Evolutionary conservation across 208 protist genomes (phyloP).

Genomic region (Trypanosoma theileri): DNA sequence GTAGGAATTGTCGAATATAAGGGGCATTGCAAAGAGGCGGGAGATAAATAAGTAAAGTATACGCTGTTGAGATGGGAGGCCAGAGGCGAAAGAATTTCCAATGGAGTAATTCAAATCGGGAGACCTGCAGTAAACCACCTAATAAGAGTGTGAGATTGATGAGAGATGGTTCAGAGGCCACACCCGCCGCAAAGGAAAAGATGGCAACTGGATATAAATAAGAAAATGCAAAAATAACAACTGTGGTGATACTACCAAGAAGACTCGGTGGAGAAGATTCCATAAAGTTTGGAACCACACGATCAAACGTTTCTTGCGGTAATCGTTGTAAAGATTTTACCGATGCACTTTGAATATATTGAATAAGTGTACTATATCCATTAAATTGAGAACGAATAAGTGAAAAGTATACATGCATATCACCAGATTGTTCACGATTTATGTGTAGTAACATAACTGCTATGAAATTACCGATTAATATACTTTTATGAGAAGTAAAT

Average conservation of each 20-base stretch:
- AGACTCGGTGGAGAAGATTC: constrained; percentile 14
- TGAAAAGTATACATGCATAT: constrained; percentile 9
- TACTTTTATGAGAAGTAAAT: constrained; percentile 8
- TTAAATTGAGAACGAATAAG: constrained; percentile 10
- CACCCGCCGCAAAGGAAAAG: constrained; percentile 34
- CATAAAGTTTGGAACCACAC: constrained; percentile 17
- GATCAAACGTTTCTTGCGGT: constrained; percentile 15
- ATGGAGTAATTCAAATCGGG: constrained; percentile 30
- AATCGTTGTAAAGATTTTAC: constrained; percentile 22
- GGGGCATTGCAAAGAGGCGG: constrained; percentile 16
- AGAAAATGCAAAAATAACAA: constrained; percentile 23
- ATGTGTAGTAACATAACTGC: constrained; percentile 28
- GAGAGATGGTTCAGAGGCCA: constrained; percentile 26
- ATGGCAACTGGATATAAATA: constrained; percentile 33
- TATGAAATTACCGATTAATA: constrained; percentile 10
- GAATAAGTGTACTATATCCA: constrained; percentile 18
- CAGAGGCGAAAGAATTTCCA: constrained; percentile 30
- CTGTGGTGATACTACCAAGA: constrained; percentile 24
- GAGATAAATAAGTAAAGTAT: constrained; percentile 5
- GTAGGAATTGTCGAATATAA: constrained; percentile 14
- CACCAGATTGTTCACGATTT: constrained; percentile 18
- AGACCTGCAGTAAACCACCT: constrained; percentile 31
- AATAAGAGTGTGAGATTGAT: constrained; percentile 28
- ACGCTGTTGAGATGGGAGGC: constrained; percentile 4
- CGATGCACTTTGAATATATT: constrained; percentile 9